phyloP scores from a whole-genome alignment of 352 stramenopile species.

The Pelagophyceae sp. region DNA sequence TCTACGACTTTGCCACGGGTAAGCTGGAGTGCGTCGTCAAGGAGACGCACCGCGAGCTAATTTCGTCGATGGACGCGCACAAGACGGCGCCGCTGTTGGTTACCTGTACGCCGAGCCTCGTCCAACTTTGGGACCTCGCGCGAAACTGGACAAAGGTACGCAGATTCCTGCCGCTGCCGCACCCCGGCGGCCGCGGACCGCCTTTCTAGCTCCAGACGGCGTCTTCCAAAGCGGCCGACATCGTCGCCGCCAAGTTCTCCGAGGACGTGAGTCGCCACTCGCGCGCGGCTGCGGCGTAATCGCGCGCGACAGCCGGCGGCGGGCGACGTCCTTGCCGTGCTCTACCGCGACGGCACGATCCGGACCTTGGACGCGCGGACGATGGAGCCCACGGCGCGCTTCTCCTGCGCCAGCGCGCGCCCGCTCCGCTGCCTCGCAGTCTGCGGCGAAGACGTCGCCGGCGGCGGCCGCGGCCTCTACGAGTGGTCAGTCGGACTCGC shows the following conservation, averaged over 20 bases:
- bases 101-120: background rate
- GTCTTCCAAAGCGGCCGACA: no score
- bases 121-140: background rate
- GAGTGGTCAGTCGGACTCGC: background rate
- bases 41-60: background rate
- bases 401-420: background rate
- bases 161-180: no score
- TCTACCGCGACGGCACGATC: background rate
- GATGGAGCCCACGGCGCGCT: background rate
- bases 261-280: background rate
- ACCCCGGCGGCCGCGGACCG: no score
- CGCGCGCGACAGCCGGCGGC: no score
- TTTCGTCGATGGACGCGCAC: constrained; percentile 3
- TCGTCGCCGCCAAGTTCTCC: background rate
- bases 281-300: no score
- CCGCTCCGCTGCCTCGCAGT: background rate
- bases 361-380: background rate
- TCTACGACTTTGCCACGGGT: background rate
- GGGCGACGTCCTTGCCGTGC: background rate
- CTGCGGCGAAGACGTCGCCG: background rate
- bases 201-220: background rate
- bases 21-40: background rate
- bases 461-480: background rate
- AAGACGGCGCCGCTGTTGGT: background rate
- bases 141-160: no score